phyloP scores from a whole-genome alignment of 1,139 yeast species.

The Saccharomycopsis crataegensis region DNA sequence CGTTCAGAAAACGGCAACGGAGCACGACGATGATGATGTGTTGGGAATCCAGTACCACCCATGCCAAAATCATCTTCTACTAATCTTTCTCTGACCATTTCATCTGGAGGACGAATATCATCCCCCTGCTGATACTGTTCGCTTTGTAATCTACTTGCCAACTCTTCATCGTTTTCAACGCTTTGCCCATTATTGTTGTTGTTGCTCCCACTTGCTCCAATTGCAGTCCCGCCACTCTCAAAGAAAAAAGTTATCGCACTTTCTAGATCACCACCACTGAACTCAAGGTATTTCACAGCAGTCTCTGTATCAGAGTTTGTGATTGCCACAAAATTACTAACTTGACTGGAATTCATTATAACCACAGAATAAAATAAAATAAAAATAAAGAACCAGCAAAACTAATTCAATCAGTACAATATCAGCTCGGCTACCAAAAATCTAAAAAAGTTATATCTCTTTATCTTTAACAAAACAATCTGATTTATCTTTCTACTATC shows the following conservation, averaged over 20 bases:
- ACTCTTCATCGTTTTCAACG: constrained; percentile 42
- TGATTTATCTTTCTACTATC: too few species aligned
- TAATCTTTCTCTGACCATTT: constrained; percentile 74
- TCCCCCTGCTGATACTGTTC: constrained; percentile 54
- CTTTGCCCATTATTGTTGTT: constrained; percentile 11
- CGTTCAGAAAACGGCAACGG: constrained; percentile 27
- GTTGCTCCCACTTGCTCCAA: constrained; percentile 19
- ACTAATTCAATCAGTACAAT: too few species aligned
- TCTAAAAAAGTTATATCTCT: too few species aligned
- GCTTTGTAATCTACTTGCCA: constrained; percentile 58
- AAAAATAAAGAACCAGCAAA: neutral
- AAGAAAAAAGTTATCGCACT: constrained; percentile 79
- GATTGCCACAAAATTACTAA: constrained; percentile 71
- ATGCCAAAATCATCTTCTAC: constrained; percentile 43
- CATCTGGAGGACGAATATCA: constrained; percentile 71
- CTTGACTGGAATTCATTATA: neutral
- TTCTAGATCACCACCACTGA: constrained; percentile 74
- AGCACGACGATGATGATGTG: constrained; percentile 20
- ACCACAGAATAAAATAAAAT: neutral
- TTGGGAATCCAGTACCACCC: constrained; percentile 9
- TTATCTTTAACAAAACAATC: too few species aligned
- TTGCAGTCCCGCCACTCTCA: constrained; percentile 54
- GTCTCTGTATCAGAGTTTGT: constrained; percentile 62
- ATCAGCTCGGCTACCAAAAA: too few species aligned
- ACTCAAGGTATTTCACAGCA: constrained; percentile 74